phyloP scores from a whole-genome alignment of 441 rosid genomes.

The Euphorbia corollata region DNA sequence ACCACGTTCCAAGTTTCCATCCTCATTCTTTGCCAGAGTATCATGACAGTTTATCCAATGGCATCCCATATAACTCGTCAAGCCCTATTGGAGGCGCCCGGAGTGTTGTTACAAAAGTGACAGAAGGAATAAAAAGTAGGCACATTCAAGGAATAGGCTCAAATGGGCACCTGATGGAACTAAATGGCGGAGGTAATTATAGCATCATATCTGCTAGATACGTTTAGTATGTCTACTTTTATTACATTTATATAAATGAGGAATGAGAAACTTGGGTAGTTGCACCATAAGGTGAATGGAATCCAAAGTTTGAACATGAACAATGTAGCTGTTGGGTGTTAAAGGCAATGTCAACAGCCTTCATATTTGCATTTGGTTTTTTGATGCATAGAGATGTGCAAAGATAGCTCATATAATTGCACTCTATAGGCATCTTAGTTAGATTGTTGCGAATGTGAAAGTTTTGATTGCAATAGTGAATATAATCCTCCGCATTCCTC shows the following conservation, averaged over 20 bases:
- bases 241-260: not conserved
- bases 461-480: too few species aligned
- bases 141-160: conserved; percentile 47
- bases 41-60: conserved; percentile 39
- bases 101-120: conserved; percentile 40
- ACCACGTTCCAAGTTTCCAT: conserved; percentile 33
- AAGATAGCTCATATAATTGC: not conserved
- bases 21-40: conserved; percentile 58
- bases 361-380: not conserved
- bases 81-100: conserved; percentile 38
- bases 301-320: not conserved
- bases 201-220: conserved; percentile 17
- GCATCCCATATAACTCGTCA: conserved; percentile 34
- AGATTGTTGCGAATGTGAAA: not conserved
- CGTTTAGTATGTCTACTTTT: conserved; percentile 6
- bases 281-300: not conserved
- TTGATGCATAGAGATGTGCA: not conserved
- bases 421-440: not conserved
- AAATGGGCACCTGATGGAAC: conserved; percentile 55
- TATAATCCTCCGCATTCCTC: too few species aligned
- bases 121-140: conserved; percentile 53
- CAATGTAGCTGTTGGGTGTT: not conserved
- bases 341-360: not conserved
- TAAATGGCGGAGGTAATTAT: conserved; percentile 66
- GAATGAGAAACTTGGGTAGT: not conserved